Evolutionary conservation across 208 protist genomes (phyloP).

Genomic region (Acanthamoeba divionensis): DNA sequence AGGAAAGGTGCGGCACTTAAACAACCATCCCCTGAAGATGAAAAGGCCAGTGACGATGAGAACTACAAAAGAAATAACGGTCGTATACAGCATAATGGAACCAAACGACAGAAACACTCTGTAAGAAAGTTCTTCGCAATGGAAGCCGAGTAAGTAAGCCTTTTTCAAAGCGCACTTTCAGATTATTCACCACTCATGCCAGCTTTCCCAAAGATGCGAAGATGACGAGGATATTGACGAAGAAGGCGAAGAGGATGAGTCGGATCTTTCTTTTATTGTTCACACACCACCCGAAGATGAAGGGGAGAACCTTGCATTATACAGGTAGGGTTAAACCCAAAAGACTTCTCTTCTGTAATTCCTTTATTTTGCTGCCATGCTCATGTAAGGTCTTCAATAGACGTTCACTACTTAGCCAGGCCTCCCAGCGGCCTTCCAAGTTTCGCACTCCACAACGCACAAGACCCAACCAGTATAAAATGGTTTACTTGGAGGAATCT

Average conservation of each 20-base stretch:
- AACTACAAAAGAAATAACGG: too few relatives aligned
- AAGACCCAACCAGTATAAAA: slow-evolving; percentile 23
- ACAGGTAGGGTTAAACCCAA: not conserved
- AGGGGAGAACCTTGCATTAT: not conserved
- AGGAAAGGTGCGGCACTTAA: too few relatives aligned
- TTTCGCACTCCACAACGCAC: not conserved
- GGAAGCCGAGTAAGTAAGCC: too few relatives aligned
- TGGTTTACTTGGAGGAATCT: not conserved
- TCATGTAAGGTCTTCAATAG: not conserved
- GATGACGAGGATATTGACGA: not conserved
- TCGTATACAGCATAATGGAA: too few relatives aligned
- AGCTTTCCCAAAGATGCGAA: too few relatives aligned
- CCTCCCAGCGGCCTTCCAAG: not conserved
- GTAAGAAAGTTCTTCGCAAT: too few relatives aligned
- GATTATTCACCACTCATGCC: too few relatives aligned
- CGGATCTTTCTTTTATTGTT: not conserved
- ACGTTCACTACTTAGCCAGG: slow-evolving; percentile 24
- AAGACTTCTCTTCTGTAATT: not conserved
- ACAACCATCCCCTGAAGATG: too few relatives aligned
- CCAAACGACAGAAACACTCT: too few relatives aligned
- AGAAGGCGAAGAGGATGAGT: not conserved
- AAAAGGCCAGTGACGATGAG: too few relatives aligned
- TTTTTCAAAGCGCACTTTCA: too few relatives aligned
- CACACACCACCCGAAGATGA: not conserved
- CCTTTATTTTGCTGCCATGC: not conserved